Evolutionary conservation across 345 rosid species (phyloP), one percentile per base, ranked within the genome.

Genomic region (Lepidium africanum): DNA sequence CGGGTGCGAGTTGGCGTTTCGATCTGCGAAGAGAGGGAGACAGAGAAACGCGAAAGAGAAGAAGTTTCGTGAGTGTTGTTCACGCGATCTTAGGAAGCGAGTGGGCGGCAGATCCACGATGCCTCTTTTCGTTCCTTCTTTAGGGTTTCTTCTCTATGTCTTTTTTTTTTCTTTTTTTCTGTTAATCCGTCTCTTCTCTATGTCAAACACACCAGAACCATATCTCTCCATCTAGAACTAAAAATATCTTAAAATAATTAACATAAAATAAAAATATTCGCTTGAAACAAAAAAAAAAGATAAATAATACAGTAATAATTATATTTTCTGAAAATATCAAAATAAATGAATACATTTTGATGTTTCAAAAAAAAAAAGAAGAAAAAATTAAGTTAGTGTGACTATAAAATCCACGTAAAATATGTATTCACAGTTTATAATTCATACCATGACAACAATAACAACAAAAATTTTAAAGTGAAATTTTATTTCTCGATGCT

Each of bases 81-180:
- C 74, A 75, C 78, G 78, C 78, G 78, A 75, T 75, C 53, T 61
- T 38, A 7, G 16, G 46, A 5, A 11, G 78, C 78, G 78, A 69
- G 78, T 69, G 78, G 78, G 74, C 39, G 74, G 74, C 54, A 56
- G 63, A 67, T 46, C 13, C 38, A 51, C 55, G 62, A 14, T 67
- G 55, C 59, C 2, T 67, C 32, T 32, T 55, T 40, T 0, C 5
- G 5, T 25, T 8, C 25, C 13, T 6, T 38, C 16, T 45, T 59
- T 73, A 74, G 73, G 78, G 78, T 68, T 74, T 67, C 72, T 37
- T 38, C 35, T 37, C 27, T 67, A 60, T 66, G 16, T 42, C 40
- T n/a, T n/a, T n/a, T n/a, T n/a, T n/a, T n/a, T n/a, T n/a, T n/a
- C n/a, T n/a, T n/a, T n/a, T n/a, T n/a, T n/a, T n/a, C n/a, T n/a